A percentile compares a stretch with the other conserved stretches of the same genome.
Evolutionary conservation across 495 filamentous ascomycete species (phyloP).

Genomic region (Staphylotrichum tortipilum): DNA sequence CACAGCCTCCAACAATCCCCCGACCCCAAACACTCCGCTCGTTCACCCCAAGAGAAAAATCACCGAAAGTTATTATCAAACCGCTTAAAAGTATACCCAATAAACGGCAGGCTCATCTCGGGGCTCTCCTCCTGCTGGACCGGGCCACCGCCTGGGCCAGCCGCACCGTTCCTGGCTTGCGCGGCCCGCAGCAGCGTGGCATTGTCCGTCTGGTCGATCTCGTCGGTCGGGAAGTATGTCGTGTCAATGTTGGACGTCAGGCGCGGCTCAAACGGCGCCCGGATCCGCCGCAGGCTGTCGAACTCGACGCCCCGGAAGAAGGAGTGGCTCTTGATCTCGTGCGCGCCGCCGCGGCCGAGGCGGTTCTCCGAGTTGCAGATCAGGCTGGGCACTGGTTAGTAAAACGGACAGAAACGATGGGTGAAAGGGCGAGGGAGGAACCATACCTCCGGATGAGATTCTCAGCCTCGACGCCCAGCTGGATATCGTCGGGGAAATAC

Average conservation of each 20-base stretch:
- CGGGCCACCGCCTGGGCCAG: not conserved
- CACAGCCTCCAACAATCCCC: no score
- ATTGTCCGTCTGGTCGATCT: slow-evolving; percentile 89
- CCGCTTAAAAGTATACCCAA: slow-evolving; percentile 97
- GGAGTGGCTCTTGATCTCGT: slow-evolving; percentile 84
- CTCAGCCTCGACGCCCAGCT: slow-evolving; percentile 78
- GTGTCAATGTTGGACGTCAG: slow-evolving; percentile 88
- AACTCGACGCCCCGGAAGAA: slow-evolving; percentile 97
- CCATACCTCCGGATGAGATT: slow-evolving; percentile 73
- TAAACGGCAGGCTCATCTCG: slow-evolving; percentile 95
- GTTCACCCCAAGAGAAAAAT: no score
- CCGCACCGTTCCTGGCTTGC: slow-evolving; percentile 41
- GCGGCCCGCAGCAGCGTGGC: slow-evolving; percentile 59
- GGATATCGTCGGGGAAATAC: slow-evolving; percentile 93
- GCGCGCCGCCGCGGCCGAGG: slow-evolving; percentile 71
- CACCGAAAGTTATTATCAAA: slow-evolving; percentile 70
- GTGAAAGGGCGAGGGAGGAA: not conserved
- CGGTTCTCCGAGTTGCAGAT: slow-evolving; percentile 88
- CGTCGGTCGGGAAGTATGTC: slow-evolving; percentile 97
- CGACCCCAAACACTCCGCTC: no score
- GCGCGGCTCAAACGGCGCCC: slow-evolving; percentile 91
- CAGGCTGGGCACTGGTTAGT: slow-evolving; percentile 45
- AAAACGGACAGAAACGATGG: not conserved
- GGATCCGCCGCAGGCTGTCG: slow-evolving; percentile 80
- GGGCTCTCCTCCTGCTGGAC: slow-evolving; percentile 40